Percentiles rank a stretch among this genome's conserved stretches.
These are phyloP conservation scores for Aspergillus glaucus DNA, from an alignment of 2,329 filamentous ascomycete genomes.

Conservation along the genomic window DNA sequence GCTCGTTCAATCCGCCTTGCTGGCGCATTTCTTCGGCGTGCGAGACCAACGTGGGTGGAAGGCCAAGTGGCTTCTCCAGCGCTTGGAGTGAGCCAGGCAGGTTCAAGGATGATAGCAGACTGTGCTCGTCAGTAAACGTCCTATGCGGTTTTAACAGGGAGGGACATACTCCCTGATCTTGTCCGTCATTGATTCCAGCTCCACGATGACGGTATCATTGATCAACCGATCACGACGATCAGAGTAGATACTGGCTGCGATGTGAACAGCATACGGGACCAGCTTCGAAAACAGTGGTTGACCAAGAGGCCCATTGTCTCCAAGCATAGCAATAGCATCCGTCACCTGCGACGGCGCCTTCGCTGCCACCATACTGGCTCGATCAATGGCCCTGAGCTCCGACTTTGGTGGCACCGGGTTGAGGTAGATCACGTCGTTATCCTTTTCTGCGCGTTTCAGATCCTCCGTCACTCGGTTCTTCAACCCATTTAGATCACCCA, in stretches of 20 bases:
- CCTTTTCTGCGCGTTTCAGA: conserved; percentile 84
- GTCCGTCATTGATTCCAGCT: conserved; percentile 74
- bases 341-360: conserved; percentile 75
- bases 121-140: conserved; percentile 15
- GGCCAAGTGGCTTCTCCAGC: conserved; percentile 83
- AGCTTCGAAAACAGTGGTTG: conserved; percentile 81
- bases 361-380: conserved; percentile 80
- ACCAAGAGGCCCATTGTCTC: conserved; percentile 73
- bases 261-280: conserved; percentile 90
- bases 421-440: conserved; percentile 94
- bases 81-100: conserved; percentile 90
- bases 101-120: conserved; percentile 69
- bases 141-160: neutral
- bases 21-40: conserved; percentile 93
- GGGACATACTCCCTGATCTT: conserved; percentile 61
- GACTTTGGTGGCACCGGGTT: conserved; percentile 78
- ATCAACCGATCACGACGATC: conserved; percentile 86
- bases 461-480: conserved; percentile 81
- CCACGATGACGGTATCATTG: conserved; percentile 77
- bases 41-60: conserved; percentile 77
- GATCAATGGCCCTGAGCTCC: conserved; percentile 76
- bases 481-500: conserved; percentile 73
- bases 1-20: conserved; percentile 71
- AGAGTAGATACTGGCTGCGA: conserved; percentile 91
- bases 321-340: conserved; percentile 71